A percentile compares a stretch with the other conserved stretches of the same genome.
Evolutionary conservation across 1,139 yeast species (phyloP).

Genomic region (Waltiozyma sp.): DNA sequence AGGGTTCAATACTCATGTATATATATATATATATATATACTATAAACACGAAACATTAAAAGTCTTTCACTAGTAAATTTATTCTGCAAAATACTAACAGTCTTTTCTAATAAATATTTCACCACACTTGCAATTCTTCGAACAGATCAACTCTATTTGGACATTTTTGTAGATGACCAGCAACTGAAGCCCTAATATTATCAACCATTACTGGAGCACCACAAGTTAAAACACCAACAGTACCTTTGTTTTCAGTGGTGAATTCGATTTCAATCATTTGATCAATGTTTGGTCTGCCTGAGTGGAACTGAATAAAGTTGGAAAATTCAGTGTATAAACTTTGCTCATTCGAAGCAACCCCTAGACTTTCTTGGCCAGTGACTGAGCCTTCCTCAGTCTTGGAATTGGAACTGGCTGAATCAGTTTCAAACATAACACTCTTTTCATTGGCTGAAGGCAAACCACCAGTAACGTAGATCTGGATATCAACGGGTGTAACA

Average conservation of each 20-base stretch:
- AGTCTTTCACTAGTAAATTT: no score
- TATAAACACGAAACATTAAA: no score
- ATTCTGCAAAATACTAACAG: no score
- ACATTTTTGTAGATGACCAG: constrained; percentile 20
- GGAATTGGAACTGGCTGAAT: neutral
- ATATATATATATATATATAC: no score
- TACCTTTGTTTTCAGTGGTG: constrained; percentile 21
- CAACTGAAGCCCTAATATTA: constrained; percentile 28
- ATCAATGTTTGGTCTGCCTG: constrained; percentile 29
- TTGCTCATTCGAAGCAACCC: neutral
- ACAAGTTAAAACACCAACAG: constrained; percentile 21
- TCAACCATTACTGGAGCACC: constrained; percentile 45
- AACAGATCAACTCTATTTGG: constrained; percentile 16
- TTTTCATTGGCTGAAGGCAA: neutral
- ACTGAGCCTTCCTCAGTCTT: constrained; percentile 1
- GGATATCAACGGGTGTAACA: constrained; percentile 2
- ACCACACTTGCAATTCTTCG: constrained; percentile 13
- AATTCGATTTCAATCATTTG: constrained; percentile 24
- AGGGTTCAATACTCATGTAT: no score
- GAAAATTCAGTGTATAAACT: constrained; percentile 1
- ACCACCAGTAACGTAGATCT: constrained; percentile 14
- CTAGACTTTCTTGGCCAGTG: constrained; percentile 1
- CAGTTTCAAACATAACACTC: neutral
- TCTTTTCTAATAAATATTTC: no score
- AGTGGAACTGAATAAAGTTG: constrained; percentile 4